Evolutionary conservation across 2,329 filamentous ascomycete species (phyloP).

Genomic region (Fusarium chaquense): DNA sequence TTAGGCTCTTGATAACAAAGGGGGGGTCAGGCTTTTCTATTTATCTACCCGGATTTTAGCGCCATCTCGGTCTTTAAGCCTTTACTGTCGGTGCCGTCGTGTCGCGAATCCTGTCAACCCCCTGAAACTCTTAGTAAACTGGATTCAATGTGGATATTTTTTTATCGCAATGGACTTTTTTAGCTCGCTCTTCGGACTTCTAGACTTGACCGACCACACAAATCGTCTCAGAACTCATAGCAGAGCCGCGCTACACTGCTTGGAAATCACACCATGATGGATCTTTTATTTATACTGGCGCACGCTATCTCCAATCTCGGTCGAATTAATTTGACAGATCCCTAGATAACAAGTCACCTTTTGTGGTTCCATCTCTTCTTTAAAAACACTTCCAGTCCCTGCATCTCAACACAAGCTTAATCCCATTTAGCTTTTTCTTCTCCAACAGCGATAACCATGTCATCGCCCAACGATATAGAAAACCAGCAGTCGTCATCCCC

Average conservation of each 20-base stretch:
- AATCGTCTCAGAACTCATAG: not conserved
- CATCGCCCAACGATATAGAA: slow-evolving; percentile 6
- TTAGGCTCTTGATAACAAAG: not conserved
- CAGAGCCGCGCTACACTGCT: not conserved
- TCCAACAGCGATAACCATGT: not conserved
- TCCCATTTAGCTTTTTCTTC: not conserved
- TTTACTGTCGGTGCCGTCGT: not conserved
- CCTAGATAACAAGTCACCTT: not conserved
- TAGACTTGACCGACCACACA: not conserved
- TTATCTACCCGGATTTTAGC: slow-evolving; percentile 8
- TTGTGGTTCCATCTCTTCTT: not conserved
- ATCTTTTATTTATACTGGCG: slow-evolving; percentile 12
- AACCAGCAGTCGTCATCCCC: slow-evolving; percentile 28
- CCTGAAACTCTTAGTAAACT: not conserved
- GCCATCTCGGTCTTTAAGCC: slow-evolving; percentile 6
- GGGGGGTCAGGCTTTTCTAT: not conserved
- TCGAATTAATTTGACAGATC: not conserved
- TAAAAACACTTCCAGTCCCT: slow-evolving; percentile 3
- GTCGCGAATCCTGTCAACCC: not conserved
- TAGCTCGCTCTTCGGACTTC: slow-evolving; percentile 15
- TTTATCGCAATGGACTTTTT: not conserved
- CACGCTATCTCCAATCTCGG: slow-evolving; percentile 1
- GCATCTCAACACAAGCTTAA: not conserved
- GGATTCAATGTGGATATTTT: not conserved
- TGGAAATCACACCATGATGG: slow-evolving; percentile 4